Evolutionary conservation across 2,329 filamentous ascomycete species (phyloP).

Genomic region (Trichoderma atroviride): DNA sequence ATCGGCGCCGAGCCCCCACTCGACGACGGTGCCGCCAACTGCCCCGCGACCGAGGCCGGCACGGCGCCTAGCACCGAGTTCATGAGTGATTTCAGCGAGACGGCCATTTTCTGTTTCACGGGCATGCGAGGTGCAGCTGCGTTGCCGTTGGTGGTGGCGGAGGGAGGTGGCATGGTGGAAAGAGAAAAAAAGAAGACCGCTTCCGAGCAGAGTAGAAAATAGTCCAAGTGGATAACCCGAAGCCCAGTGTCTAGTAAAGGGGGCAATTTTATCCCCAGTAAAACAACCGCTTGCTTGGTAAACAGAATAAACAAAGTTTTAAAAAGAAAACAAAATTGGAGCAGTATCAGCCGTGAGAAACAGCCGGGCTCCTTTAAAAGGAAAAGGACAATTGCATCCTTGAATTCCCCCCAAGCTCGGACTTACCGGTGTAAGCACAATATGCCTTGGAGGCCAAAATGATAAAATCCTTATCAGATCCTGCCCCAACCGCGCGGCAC

Average conservation of each 20-base stretch:
- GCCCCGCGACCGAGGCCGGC: conserved; percentile 5
- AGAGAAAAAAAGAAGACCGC: conserved; percentile 2
- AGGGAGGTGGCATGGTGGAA: conserved; percentile 25
- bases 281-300: background rate
- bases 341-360: background rate
- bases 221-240: background rate
- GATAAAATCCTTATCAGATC: conserved; percentile 20
- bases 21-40: conserved; percentile 17
- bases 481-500: background rate
- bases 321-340: background rate
- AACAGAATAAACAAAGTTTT: background rate
- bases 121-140: conserved; percentile 35
- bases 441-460: background rate
- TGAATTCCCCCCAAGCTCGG: conserved; percentile 6
- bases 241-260: background rate
- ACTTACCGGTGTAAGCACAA: conserved; percentile 4
- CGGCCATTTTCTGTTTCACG: conserved; percentile 47
- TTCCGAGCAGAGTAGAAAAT: background rate
- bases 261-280: background rate
- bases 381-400: background rate
- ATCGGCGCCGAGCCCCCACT: conserved; percentile 35
- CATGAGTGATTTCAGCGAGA: conserved; percentile 42
- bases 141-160: conserved; percentile 24
- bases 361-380: background rate
- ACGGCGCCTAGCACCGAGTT: conserved; percentile 35